Percentiles rank a stretch among this genome's conserved stretches.
Conservation (phyloP, 495 filamentous ascomycete species). For the Lasiosphaeria hispida region DNA sequence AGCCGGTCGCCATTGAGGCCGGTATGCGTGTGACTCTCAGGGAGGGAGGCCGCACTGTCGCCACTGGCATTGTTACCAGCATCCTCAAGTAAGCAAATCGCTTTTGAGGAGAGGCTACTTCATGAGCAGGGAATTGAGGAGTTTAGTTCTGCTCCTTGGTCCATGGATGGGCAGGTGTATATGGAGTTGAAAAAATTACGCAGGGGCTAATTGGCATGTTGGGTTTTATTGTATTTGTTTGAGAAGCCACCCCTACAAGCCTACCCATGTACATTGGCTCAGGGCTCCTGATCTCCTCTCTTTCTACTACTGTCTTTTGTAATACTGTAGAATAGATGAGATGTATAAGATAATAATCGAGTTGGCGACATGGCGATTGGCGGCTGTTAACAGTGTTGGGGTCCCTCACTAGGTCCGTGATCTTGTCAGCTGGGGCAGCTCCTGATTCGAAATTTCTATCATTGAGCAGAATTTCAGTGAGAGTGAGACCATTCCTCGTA, state of each 20-base stretch:
- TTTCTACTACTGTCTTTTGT: slow-evolving; percentile 29
- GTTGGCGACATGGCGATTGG: background rate
- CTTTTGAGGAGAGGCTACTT: background rate
- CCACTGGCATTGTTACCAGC: slow-evolving; percentile 85
- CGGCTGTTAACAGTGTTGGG: background rate
- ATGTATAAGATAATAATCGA: slow-evolving; percentile 31
- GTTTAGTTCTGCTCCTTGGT: slow-evolving; percentile 7
- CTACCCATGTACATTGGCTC: slow-evolving; percentile 19
- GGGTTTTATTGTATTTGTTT: slow-evolving; percentile 11
- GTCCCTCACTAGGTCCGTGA: no score
- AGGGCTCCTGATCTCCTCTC: slow-evolving; percentile 32
- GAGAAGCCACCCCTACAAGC: background rate
- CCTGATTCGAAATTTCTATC: no score
- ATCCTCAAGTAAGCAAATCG: slow-evolving; percentile 60
- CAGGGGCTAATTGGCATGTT: background rate
- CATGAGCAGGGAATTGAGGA: background rate
- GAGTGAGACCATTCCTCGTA: no score
- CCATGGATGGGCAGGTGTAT: slow-evolving; percentile 7
- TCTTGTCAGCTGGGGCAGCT: no score
- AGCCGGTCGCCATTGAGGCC: slow-evolving; percentile 79
- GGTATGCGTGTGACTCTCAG: slow-evolving; percentile 95
- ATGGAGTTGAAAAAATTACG: slow-evolving; percentile 15
- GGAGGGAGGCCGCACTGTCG: slow-evolving; percentile 91
- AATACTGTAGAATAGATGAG: slow-evolving; percentile 34
- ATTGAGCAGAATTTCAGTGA: no score